phyloP scores from a whole-genome alignment of 306 rosid species.

The Hippophae rhamnoides region DNA sequence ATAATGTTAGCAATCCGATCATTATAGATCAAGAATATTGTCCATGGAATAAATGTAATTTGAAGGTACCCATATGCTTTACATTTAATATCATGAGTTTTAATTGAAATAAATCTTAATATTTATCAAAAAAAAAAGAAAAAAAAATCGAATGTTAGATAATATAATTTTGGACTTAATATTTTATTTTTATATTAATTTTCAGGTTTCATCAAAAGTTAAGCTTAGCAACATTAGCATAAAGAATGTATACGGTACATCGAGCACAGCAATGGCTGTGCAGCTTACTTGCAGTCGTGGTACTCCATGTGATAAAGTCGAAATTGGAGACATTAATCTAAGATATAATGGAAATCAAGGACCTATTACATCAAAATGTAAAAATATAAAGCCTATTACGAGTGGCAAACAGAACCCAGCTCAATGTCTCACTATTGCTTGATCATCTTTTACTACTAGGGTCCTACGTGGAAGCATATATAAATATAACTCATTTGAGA shows the following conservation, averaged over 20 bases:
- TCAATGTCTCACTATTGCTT: too few relatives aligned
- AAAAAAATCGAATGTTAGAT: not conserved
- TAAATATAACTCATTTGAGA: too few relatives aligned
- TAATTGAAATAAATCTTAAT: too few relatives aligned
- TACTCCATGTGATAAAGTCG: slow-evolving; percentile 32
- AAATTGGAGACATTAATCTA: slow-evolving; percentile 19
- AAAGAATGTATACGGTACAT: slow-evolving; percentile 31
- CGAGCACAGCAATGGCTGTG: slow-evolving; percentile 20
- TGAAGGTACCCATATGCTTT: slow-evolving; percentile 5
- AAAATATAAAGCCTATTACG: slow-evolving; percentile 24
- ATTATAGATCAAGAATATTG: slow-evolving; percentile 20
- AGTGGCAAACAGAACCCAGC: not conserved
- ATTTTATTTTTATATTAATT: too few relatives aligned
- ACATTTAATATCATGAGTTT: not conserved
- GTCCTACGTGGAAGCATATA: too few relatives aligned
- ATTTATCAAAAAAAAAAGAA: too few relatives aligned
- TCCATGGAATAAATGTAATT: slow-evolving; percentile 32
- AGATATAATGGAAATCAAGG: slow-evolving; percentile 14
- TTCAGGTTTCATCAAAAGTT: slow-evolving; percentile 25
- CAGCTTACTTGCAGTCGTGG: slow-evolving; percentile 26
- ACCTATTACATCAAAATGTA: slow-evolving; percentile 14
- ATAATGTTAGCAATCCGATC: slow-evolving; percentile 15
- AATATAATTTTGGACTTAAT: not conserved
- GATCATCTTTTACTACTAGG: too few relatives aligned
- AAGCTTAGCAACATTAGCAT: slow-evolving; percentile 39